phyloP scores from a whole-genome alignment of 2,329 filamentous ascomycete genomes.

The Tympanopsis confertula region DNA sequence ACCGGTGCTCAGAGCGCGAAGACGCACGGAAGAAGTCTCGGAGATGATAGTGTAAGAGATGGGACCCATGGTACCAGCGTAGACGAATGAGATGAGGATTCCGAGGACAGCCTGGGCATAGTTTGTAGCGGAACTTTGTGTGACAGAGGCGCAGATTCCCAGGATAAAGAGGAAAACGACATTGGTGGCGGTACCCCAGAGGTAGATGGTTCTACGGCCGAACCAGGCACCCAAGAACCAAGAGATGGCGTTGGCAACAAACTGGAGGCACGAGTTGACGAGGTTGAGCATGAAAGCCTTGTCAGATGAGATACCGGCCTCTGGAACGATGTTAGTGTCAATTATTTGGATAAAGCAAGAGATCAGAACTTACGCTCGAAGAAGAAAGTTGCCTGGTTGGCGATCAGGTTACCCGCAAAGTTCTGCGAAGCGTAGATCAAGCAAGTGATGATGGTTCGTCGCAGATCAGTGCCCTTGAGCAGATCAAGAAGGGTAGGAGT shows the following conservation, averaged over 20 bases:
- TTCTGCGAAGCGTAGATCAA: conserved; percentile 47
- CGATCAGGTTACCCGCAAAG: conserved; percentile 47
- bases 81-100: conserved; percentile 25
- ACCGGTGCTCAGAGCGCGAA: conserved; percentile 22
- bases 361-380: conserved; percentile 27
- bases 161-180: conserved; percentile 21
- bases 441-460: conserved; percentile 42
- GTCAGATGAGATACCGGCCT: conserved; percentile 9
- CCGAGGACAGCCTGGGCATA: conserved; percentile 23
- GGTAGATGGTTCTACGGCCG: conserved; percentile 25
- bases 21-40: conserved; percentile 22
- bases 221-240: conserved; percentile 22
- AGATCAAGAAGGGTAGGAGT: conserved; percentile 35
- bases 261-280: conserved; percentile 13
- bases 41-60: conserved; percentile 24
- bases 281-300: conserved; percentile 12
- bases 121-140: conserved; percentile 17
- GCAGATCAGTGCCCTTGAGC: conserved; percentile 38
- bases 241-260: conserved; percentile 20
- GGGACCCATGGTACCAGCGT: conserved; percentile 18
- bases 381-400: conserved; percentile 50
- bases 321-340: conserved; percentile 4
- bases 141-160: conserved; percentile 19
- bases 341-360: conserved; percentile 14
- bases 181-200: conserved; percentile 20